Evolutionary conservation across 108 stramenopile genomes (phyloP), one percentile per base, ranked within the genome.

Genomic region (Fistulifera pelliculosa): DNA sequence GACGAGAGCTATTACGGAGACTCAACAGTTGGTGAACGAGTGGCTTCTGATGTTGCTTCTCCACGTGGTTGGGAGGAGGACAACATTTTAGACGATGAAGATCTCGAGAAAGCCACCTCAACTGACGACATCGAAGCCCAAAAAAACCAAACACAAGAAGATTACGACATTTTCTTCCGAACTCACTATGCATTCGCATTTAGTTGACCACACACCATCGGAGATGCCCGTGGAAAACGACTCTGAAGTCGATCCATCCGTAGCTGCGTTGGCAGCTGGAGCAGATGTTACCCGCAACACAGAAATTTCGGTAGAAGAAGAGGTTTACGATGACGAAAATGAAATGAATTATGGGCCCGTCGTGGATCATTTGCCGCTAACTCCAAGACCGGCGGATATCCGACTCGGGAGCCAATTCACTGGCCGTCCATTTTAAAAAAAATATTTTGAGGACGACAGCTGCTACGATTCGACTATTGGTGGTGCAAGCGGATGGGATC

Each of bases 361-460:
- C 44, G 73, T 74, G 6, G 67, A 69, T 56, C 67, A 64, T n/a
- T 60, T 54, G 14, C 23, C 56, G 19, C 38, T 39, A 56, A 39
- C 49, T 64, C 8, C 42, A 39, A 19, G 44, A 2, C 31, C 31
- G 3, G 3, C 31, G 3, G 31, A n/a, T 35, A 8, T 35, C 31
- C 31, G 31, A 35, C 8, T 35, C 25, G 35, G 31, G 38, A 8
- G 42, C 56, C 16, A 40, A 57, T 16, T 42, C 22, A 22, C n/a
- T 73, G 35, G 72, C 58, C 21, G 66, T 68, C 24, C 61, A 63
- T 16, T 50, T 62, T n/a, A n/a, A 54, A 25, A 19, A 31, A 7
- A n/a, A n/a, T 25, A 27, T 26, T 43, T 49, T 54, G 31, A 35
- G 8, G 57, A 45, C 49, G 47, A 18, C 19, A 17, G 15, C 12